phyloP scores from a whole-genome alignment of 805 yeast genomes.

The Candida tammaniensis region DNA sequence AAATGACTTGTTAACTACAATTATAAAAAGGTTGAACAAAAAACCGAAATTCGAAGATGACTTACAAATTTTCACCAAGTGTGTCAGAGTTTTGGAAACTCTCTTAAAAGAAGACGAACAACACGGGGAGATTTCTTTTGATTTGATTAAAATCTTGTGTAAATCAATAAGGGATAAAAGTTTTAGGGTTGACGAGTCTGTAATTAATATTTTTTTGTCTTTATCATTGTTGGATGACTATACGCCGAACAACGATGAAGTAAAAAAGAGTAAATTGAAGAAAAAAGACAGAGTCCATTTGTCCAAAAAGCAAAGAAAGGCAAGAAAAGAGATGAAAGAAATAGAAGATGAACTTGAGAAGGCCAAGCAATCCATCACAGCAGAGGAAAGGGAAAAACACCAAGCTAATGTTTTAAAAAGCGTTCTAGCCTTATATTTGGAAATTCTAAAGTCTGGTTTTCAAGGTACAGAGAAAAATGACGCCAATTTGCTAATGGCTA shows the following conservation, averaged over 20 bases:
- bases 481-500: slow-evolving; percentile 59
- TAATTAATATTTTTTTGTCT: slow-evolving; percentile 68
- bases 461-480: slow-evolving; percentile 44
- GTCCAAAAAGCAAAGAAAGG: slow-evolving; percentile 86
- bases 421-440: slow-evolving; percentile 71
- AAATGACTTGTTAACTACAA: slow-evolving; percentile 64
- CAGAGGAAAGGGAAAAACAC: slow-evolving; percentile 78
- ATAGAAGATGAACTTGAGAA: slow-evolving; percentile 86
- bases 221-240: slow-evolving; percentile 65
- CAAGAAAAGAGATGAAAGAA: slow-evolving; percentile 77
- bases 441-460: slow-evolving; percentile 56
- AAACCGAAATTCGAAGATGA: slow-evolving; percentile 52
- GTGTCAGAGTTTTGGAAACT: slow-evolving; percentile 65
- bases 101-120: slow-evolving; percentile 73
- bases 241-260: slow-evolving; percentile 57
- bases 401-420: slow-evolving; percentile 82
- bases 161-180: slow-evolving; percentile 72
- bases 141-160: slow-evolving; percentile 62
- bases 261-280: slow-evolving; percentile 48
- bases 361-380: slow-evolving; percentile 86
- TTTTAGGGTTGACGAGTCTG: slow-evolving; percentile 81
- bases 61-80: slow-evolving; percentile 49
- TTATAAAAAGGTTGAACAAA: slow-evolving; percentile 65
- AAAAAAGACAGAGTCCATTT: slow-evolving; percentile 90
- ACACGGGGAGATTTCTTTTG: slow-evolving; percentile 77